phyloP scores from a whole-genome alignment of 768 basidiomycete genomes.

The Mycena chlorophos region DNA sequence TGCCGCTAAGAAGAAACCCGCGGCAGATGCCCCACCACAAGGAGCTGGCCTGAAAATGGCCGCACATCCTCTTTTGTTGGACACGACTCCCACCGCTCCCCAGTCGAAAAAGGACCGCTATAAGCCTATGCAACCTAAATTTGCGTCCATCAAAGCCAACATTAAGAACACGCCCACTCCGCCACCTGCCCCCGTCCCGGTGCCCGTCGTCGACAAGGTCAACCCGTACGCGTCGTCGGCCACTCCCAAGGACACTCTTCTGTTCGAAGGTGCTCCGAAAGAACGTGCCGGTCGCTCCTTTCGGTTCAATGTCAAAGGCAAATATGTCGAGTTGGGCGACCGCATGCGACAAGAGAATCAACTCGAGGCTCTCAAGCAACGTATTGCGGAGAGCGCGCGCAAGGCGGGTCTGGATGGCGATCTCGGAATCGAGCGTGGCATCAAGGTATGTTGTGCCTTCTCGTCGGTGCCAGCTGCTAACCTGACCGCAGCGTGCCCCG shows the following conservation, averaged over 20 bases:
- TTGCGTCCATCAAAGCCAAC: constrained; percentile 93
- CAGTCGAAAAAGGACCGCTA: constrained; percentile 89
- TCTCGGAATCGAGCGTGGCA: constrained; percentile 85
- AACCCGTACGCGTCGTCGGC: constrained; percentile 78
- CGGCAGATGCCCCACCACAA: constrained; percentile 65
- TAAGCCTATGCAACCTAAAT: constrained; percentile 99
- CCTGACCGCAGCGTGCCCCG: constrained; percentile 59
- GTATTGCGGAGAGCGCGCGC: constrained; percentile 88
- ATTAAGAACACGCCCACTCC: constrained; percentile 70
- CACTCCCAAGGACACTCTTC: constrained; percentile 53
- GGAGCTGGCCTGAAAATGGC: constrained; percentile 88
- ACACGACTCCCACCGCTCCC: constrained; percentile 55
- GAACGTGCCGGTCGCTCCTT: constrained; percentile 71
- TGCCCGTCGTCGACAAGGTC: constrained; percentile 36
- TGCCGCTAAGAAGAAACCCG: constrained; percentile 57
- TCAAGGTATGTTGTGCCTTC: constrained; percentile 60
- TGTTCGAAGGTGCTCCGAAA: constrained; percentile 70
- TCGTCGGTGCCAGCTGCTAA: neutral
- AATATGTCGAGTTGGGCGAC: constrained; percentile 76
- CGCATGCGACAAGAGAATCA: constrained; percentile 73
- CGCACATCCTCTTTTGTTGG: constrained; percentile 82
- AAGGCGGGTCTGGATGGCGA: constrained; percentile 96
- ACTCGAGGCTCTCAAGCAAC: constrained; percentile 87
- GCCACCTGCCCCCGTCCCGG: constrained; percentile 40
- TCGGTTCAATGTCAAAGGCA: constrained; percentile 90